phyloP scores from a whole-genome alignment of 352 stramenopile genomes.

The Phytopythium delawarense region DNA sequence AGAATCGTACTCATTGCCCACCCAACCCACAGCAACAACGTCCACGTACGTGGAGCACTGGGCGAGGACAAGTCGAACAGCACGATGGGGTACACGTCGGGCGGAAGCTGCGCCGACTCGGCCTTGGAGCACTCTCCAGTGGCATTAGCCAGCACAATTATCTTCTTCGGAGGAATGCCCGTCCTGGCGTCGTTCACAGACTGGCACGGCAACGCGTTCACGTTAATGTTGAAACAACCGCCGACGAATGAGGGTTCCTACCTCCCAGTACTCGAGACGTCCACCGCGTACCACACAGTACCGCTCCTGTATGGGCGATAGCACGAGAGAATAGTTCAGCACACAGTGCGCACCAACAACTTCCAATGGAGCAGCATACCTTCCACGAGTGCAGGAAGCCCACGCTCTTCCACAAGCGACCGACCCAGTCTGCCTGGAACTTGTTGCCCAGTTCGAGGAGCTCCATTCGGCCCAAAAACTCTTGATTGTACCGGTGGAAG shows the following conservation, averaged over 20 bases:
- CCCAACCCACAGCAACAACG: not conserved
- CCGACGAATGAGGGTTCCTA: not conserved
- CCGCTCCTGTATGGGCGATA: slow-evolving; percentile 15
- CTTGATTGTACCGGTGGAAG: slow-evolving; percentile 24
- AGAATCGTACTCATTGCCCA: not conserved
- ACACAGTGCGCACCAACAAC: too few species aligned
- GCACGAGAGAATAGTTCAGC: not conserved
- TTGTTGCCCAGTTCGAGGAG: slow-evolving; percentile 25
- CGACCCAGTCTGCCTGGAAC: slow-evolving; percentile 28
- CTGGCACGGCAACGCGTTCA: slow-evolving; percentile 9
- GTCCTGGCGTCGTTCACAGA: slow-evolving; percentile 29
- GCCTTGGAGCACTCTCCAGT: slow-evolving; percentile 21
- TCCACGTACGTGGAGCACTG: not conserved
- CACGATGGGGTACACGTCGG: slow-evolving; percentile 22
- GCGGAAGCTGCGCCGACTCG: slow-evolving; percentile 15
- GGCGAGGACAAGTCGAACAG: slow-evolving; percentile 25
- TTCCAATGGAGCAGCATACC: slow-evolving; percentile 6
- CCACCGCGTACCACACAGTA: slow-evolving; percentile 27
- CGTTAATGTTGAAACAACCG: not conserved
- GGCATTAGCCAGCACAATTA: slow-evolving; percentile 17
- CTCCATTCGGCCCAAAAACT: slow-evolving; percentile 24
- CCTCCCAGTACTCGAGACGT: slow-evolving; percentile 34
- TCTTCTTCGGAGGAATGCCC: slow-evolving; percentile 19
- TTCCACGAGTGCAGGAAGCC: slow-evolving; percentile 20
- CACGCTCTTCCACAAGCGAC: slow-evolving; percentile 20